phyloP scores from a whole-genome alignment of 2,329 filamentous ascomycete species.

The Lachnellula occidentalis region DNA sequence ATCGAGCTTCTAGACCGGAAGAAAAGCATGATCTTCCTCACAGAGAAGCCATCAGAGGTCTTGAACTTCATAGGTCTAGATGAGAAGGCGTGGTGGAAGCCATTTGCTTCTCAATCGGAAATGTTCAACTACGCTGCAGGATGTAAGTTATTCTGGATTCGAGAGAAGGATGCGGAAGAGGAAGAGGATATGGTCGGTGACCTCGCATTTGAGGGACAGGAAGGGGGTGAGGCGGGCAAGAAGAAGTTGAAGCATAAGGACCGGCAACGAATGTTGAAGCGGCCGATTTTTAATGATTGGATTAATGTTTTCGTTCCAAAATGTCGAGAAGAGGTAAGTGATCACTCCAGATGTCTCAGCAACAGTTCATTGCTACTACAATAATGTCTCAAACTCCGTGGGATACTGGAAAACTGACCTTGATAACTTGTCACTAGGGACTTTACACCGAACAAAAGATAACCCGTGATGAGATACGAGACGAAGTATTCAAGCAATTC shows the following conservation, averaged over 20 bases:
- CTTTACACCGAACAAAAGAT: conserved; percentile 25
- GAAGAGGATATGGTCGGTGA: conserved; percentile 13
- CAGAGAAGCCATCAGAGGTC: conserved; percentile 47
- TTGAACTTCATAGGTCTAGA: conserved; percentile 61
- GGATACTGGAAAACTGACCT: too few relatives aligned
- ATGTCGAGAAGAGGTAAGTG: conserved; percentile 37
- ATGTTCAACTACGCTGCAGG: conserved; percentile 57
- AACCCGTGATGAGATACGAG: conserved; percentile 42
- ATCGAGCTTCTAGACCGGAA: conserved; percentile 56
- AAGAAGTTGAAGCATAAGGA: conserved; percentile 48
- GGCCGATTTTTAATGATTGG: conserved; percentile 56
- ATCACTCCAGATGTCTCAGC: too few relatives aligned
- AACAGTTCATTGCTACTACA: too few relatives aligned
- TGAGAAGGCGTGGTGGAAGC: conserved; percentile 41
- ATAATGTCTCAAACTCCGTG: too few relatives aligned
- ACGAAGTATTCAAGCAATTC: conserved; percentile 50
- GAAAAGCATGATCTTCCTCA: conserved; percentile 52
- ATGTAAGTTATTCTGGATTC: conserved; percentile 53
- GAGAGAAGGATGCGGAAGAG: conserved; percentile 23
- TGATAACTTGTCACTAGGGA: too few relatives aligned
- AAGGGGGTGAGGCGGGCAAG: conserved; percentile 31
- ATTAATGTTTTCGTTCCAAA: conserved; percentile 56
- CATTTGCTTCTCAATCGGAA: conserved; percentile 49
- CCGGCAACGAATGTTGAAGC: conserved; percentile 46
- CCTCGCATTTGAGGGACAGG: conserved; percentile 12